These are phyloP conservation scores for Corymbia citriodora DNA, from an alignment of 441 rosid genomes.

Conservation along the genomic window DNA sequence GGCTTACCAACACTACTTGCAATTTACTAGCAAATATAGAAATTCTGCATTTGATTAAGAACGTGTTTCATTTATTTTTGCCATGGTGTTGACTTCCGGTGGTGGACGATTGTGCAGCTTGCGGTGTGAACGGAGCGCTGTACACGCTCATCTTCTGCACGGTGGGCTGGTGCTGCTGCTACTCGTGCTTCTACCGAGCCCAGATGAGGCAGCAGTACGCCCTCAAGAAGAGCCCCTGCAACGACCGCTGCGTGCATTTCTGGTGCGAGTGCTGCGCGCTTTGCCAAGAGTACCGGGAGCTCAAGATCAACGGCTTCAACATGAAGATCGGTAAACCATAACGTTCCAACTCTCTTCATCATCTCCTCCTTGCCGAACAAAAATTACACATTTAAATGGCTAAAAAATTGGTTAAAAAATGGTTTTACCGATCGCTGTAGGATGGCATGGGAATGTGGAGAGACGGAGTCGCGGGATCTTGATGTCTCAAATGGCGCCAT, in stretches of 20 bases:
- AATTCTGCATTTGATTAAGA: neutral
- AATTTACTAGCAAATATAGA: neutral
- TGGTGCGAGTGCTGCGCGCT: conserved; percentile 5
- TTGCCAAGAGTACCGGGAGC: conserved; percentile 8
- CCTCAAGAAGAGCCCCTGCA: conserved; percentile 5
- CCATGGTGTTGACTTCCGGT: neutral
- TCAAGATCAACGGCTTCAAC: conserved; percentile 1
- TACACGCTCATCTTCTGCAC: conserved; percentile 1
- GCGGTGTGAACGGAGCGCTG: conserved; percentile 5
- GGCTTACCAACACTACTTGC: neutral
- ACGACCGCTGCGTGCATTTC: conserved; percentile 4
- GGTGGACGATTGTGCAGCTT: neutral
- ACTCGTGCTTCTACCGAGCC: conserved; percentile 7
- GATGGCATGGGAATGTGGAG: neutral
- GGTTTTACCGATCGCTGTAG: neutral
- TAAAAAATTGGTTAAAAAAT: no score
- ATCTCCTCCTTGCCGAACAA: neutral
- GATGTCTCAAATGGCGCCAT: neutral
- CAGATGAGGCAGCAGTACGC: conserved; percentile 7
- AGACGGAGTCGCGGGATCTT: neutral
- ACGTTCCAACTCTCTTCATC: neutral
- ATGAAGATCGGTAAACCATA: neutral
- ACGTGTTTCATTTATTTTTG: neutral
- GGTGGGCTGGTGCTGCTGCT: conserved; percentile 1
- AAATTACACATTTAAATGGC: neutral